Percentiles rank a stretch among this genome's conserved stretches.
These are phyloP conservation scores for Vitis labrusca DNA, from an alignment of 164 flowering plant species.

Conservation along the genomic window DNA sequence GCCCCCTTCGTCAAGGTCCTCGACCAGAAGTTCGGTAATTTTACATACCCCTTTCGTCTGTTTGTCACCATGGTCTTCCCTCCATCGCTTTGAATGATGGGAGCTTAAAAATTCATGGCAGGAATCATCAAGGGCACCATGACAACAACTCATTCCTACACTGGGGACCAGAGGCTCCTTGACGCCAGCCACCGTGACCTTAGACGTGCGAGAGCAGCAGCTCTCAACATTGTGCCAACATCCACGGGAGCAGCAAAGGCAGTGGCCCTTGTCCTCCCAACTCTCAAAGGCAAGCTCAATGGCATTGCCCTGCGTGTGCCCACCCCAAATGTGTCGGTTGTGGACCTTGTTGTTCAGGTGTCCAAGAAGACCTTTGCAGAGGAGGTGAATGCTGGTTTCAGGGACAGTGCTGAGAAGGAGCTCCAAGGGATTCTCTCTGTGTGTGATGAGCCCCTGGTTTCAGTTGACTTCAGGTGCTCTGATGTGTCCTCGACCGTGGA, in stretches of 20 bases:
- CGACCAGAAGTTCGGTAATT: conserved; percentile 84
- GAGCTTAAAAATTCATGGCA: conserved; percentile 13
- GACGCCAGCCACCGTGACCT: conserved; percentile 99
- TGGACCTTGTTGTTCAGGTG: conserved; percentile 90
- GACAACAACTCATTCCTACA: conserved; percentile 99
- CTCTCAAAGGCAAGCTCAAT: conserved; percentile 89
- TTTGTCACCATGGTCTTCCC: no score
- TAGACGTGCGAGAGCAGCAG: conserved; percentile 91
- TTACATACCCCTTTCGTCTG: no score
- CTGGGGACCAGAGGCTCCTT: conserved; percentile 98
- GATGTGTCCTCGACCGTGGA: conserved; percentile 93
- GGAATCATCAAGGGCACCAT: conserved; percentile 98
- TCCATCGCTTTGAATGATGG: no score
- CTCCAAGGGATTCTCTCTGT: conserved; percentile 81
- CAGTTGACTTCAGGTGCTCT: conserved; percentile 80
- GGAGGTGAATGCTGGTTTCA: conserved; percentile 93
- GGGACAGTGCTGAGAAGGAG: conserved; percentile 81
- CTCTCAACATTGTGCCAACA: conserved; percentile 96
- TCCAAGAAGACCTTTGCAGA: conserved; percentile 93
- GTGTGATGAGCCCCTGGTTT: conserved; percentile 88
- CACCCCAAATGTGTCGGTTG: conserved; percentile 92
- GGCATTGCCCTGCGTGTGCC: conserved; percentile 95
- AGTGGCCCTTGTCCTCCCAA: conserved; percentile 90
- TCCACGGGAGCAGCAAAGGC: conserved; percentile 99
- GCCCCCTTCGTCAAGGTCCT: conserved; percentile 98